These are phyloP conservation scores for Phylloporus rhodoxanthus DNA, from an alignment of 768 basidiomycete genomes.

Conservation along the genomic window DNA sequence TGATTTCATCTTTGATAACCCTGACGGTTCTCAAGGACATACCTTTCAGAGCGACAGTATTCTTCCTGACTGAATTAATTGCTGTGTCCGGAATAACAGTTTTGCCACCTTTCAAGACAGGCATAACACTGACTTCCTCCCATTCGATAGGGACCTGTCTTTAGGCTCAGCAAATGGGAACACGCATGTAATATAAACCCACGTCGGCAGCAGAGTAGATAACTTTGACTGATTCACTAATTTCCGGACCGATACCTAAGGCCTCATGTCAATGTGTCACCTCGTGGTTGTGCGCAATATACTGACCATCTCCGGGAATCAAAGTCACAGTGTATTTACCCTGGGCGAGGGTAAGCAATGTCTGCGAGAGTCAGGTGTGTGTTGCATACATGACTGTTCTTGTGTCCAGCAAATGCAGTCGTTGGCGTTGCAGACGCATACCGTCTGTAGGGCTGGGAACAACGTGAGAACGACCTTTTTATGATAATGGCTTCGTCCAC, in stretches of 20 bases:
- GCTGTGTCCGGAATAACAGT: slow-evolving; percentile 93
- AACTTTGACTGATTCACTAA: slow-evolving; percentile 89
- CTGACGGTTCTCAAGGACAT: slow-evolving; percentile 12
- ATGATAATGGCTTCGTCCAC: slow-evolving; percentile 10
- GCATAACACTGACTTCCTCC: slow-evolving; percentile 98
- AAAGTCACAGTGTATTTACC: slow-evolving; percentile 96
- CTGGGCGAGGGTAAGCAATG: slow-evolving; percentile 36
- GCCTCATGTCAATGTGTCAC: slow-evolving; percentile 13
- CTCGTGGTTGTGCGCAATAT: slow-evolving; percentile 4
- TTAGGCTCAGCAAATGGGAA: slow-evolving; percentile 9
- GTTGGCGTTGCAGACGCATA: slow-evolving; percentile 75
- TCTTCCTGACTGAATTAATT: slow-evolving; percentile 88
- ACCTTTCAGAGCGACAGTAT: slow-evolving; percentile 98
- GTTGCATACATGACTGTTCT: slow-evolving; percentile 71
- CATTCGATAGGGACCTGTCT: slow-evolving; percentile 91
- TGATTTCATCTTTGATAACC: slow-evolving; percentile 8
- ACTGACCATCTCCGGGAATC: slow-evolving; percentile 90
- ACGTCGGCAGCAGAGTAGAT: slow-evolving; percentile 90
- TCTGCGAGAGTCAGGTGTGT: neutral
- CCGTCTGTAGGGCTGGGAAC: slow-evolving; percentile 44
- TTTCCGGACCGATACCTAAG: slow-evolving; percentile 96
- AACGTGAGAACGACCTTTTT: slow-evolving; percentile 11
- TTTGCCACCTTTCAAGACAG: slow-evolving; percentile 90
- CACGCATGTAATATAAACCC: slow-evolving; percentile 14
- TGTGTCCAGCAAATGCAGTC: slow-evolving; percentile 85